phyloP scores from a whole-genome alignment of 2,329 filamentous ascomycete species.

The Macrophomina pseudophaseolina region DNA sequence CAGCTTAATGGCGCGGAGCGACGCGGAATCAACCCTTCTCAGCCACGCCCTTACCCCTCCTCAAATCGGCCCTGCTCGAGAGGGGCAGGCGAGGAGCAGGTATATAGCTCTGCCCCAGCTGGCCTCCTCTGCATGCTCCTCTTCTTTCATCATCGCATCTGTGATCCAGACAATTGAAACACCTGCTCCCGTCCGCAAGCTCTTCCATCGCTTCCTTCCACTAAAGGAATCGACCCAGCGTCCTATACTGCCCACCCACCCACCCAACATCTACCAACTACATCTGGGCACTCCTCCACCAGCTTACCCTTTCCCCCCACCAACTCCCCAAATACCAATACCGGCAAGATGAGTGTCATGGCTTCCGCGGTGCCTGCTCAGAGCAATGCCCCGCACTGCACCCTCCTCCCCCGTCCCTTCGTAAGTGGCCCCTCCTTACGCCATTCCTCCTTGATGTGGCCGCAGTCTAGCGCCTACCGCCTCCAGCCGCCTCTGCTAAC shows the following conservation, averaged over 20 bases:
- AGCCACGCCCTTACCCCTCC: neutral
- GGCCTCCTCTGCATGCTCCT: neutral
- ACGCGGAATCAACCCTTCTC: conserved; percentile 1
- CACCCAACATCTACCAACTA: neutral
- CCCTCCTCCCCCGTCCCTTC: conserved; percentile 12
- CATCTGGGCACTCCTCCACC: conserved; percentile 1
- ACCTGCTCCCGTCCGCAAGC: neutral
- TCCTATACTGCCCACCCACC: neutral
- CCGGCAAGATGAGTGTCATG: conserved; percentile 27
- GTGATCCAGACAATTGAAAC: conserved; percentile 4
- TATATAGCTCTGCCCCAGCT: conserved; percentile 13
- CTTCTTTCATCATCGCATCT: conserved; percentile 5
- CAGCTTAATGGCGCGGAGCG: conserved; percentile 15
- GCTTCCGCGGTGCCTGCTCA: conserved; percentile 7
- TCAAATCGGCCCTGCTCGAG: conserved; percentile 11
- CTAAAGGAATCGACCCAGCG: conserved; percentile 11
- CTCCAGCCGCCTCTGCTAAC: neutral
- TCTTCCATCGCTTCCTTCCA: conserved; percentile 6
- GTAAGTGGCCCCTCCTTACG: neutral
- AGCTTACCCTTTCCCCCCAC: neutral
- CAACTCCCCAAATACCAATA: conserved; percentile 10
- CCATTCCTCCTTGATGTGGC: neutral
- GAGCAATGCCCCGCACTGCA: conserved; percentile 13
- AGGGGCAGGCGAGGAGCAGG: neutral
- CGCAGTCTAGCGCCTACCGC: neutral